Evolutionary conservation across 2,329 filamentous ascomycete genomes (phyloP), one percentile per base, ranked within the genome.

Genomic region (Colletotrichum viniferum): DNA sequence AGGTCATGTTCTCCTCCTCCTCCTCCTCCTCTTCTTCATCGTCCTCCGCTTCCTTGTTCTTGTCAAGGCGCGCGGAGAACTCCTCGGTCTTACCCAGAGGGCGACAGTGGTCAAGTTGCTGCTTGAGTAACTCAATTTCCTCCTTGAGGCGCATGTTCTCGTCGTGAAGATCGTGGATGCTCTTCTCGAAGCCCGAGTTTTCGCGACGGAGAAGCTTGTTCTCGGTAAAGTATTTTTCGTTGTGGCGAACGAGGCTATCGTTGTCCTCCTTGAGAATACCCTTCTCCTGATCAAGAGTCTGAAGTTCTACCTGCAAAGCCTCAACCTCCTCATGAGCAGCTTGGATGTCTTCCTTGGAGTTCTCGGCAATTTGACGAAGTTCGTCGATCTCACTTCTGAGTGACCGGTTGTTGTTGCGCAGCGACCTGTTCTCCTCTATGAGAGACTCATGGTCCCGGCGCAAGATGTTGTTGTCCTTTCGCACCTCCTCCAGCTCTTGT

Each of bases 211-310:
- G 83, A 48, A 85, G 82, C 81, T 89, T 89, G 82, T 89, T 90
- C 79, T 90, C 88, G 71, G 83, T 86, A 77, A 88, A 90, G 78
- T 90, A 90, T 76, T 87, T 88, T 65, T 90, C 88, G 74, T 90
- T 90, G 79, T 90, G 87, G 48, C 87, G 88, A 68, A 89, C 88
- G 26, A 90, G 85, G 77, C 87, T 88, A 38, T 86, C 82, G 74
- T 90, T 89, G 78, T 91, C 89, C 77, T 89, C 83, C 48, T 84
- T 84, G n/a, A 90, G 82, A 10, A 85, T 80, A 4, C 80, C 80
- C 78, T 87, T 89, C 76, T 90, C 87, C 76, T 86, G 82, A 55
- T 83, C 79, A 16, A 89, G 78, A 26, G 78, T 79, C 34, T 85
- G 81, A 34, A 87, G 76, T 36, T 87, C 84, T 34, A 82, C 82